These are phyloP conservation scores for Ceratobasidium sp. DNA, from an alignment of 1,284 basidiomycete genomes.

Conservation along the genomic window DNA sequence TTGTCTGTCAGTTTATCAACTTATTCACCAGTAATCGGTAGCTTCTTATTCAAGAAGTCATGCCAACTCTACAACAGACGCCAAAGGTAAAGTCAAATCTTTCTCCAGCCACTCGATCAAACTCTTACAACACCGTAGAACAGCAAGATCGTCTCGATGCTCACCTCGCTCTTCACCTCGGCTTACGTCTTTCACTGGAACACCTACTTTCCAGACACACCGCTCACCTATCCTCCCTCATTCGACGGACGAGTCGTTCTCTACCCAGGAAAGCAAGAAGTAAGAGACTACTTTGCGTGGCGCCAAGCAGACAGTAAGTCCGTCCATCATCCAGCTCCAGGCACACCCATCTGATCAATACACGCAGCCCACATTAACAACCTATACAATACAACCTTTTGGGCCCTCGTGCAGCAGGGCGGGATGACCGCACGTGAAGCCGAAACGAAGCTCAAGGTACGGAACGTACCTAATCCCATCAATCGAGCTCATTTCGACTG, in stretches of 20 bases:
- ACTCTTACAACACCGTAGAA: slow-evolving; percentile 1
- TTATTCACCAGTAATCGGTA: slow-evolving; percentile 48
- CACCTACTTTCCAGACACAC: slow-evolving; percentile 74
- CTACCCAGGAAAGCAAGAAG: slow-evolving; percentile 76
- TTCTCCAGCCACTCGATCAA: neutral
- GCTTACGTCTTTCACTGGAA: slow-evolving; percentile 90
- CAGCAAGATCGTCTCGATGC: slow-evolving; percentile 86
- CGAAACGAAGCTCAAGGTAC: slow-evolving; percentile 76
- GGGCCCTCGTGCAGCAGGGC: slow-evolving; percentile 87
- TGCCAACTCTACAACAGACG: slow-evolving; percentile 85
- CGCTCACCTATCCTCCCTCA: slow-evolving; percentile 81
- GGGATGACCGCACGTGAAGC: slow-evolving; percentile 81
- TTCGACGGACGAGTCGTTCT: slow-evolving; percentile 92
- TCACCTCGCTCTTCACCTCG: slow-evolving; percentile 92
- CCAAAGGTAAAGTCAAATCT: slow-evolving; percentile 56
- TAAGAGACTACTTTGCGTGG: slow-evolving; percentile 96
- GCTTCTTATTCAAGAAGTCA: slow-evolving; percentile 84
- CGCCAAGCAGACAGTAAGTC: slow-evolving; percentile 91
- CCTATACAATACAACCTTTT: slow-evolving; percentile 95
- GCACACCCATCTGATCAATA: neutral
- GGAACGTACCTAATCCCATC: slow-evolving; percentile 27
- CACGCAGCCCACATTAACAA: slow-evolving; percentile 94
- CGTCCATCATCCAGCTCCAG: neutral
- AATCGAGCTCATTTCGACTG: neutral
- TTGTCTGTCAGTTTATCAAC: neutral